Base-by-base conservation (phyloP, 495 filamentous ascomycete genomes). In the Daldinia grandis region DNA sequence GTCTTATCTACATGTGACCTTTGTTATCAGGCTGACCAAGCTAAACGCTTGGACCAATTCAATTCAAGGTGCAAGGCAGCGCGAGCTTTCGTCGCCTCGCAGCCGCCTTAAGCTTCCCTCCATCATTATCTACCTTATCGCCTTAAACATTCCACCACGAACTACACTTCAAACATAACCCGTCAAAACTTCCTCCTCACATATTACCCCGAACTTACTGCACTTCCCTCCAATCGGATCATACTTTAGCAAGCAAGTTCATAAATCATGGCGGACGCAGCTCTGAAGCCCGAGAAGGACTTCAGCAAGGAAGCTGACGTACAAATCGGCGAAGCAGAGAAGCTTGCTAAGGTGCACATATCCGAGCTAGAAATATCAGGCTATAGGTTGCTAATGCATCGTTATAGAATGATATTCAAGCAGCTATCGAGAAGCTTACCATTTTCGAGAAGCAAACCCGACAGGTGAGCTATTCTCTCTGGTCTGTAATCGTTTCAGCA, bases 361-460 rank as follows among this genome's bases (percentile, higher is more conserved):
- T 21, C 42, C 71, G 69, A 28, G 62, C 1, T 15, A 58, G 1
- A n/a, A 10, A 17, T 21, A 14, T 3, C 24, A 24, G n/a, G 42
- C 2, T 77, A 61, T 74, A 56, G 38, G 25, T 66, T 15, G 38
- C 65, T 73, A 65, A 72, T 30, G 14, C 3, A 21, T 9, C 19
- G 31, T 50, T 24, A 27, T 68, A 96, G 92, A 89, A 84, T 76
- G 91, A 95, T 82, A 84, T 94, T 66, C 88, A 90, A 78, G 89
- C 86, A 33, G 94, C 94, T 68, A 91, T 99, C 73, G 95, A 99
- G 82, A 98, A 97, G 86, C 90, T 98, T 58, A 85, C 93, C 40
- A 81, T 83, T 21, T 82, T 99, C 74, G 95, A 99, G 86, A 99
- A 98, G 81, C 93, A 98, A 82, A 90, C 95, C 58, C 88, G 95